phyloP scores from a whole-genome alignment of 169 alveolate species.

The Cryptosporidium parvum region DNA sequence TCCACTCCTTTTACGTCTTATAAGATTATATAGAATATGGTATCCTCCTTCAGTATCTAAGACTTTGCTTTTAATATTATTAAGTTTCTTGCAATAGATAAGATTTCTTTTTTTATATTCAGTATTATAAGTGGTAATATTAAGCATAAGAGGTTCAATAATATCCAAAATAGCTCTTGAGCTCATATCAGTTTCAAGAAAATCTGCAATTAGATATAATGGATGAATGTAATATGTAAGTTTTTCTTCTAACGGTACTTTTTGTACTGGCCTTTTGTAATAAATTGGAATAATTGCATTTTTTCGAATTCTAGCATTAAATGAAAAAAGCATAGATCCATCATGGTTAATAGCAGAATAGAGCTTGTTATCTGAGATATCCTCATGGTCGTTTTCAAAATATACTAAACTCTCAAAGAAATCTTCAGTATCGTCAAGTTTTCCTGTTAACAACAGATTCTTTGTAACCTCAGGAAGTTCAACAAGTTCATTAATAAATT shows the following conservation, averaged over 20 bases:
- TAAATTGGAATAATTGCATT: conserved; percentile 38
- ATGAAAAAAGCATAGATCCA: conserved; percentile 4
- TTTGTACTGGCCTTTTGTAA: conserved; percentile 37
- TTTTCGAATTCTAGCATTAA: conserved; percentile 4
- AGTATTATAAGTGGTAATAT: neutral
- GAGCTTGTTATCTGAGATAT: neutral
- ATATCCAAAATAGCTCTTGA: conserved; percentile 22
- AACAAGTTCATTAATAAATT: conserved; percentile 15
- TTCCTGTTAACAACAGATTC: conserved; percentile 14
- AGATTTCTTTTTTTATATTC: neutral
- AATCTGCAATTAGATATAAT: conserved; percentile 46
- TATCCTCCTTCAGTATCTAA: conserved; percentile 17
- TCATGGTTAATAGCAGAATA: neutral
- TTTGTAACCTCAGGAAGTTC: conserved; percentile 39
- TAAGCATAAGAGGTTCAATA: conserved; percentile 15
- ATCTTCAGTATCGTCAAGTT: conserved; percentile 27
- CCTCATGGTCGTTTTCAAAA: conserved; percentile 22
- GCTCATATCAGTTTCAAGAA: conserved; percentile 53
- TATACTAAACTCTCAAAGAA: conserved; percentile 62
- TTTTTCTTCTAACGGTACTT: conserved; percentile 23
- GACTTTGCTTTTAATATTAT: conserved; percentile 20
- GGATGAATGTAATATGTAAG: conserved; percentile 67
- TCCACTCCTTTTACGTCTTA: conserved; percentile 39
- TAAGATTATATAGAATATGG: conserved; percentile 20
- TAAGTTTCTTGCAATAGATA: conserved; percentile 1